phyloP scores from a whole-genome alignment of 345 rosid genomes.

The Camelina sativa region DNA sequence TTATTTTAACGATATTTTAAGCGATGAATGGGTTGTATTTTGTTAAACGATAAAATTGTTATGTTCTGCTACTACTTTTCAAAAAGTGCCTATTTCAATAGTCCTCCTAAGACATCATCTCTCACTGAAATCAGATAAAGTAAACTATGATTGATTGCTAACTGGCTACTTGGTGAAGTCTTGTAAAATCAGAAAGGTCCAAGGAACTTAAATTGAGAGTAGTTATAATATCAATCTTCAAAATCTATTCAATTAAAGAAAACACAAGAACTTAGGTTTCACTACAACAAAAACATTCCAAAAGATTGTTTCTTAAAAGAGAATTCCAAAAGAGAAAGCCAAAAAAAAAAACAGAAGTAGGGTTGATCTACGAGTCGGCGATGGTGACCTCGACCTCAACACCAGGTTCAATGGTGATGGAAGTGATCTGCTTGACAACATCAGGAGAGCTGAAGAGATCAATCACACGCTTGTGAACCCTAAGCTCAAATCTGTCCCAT shows the following conservation, averaged over 20 bases:
- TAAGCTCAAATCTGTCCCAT: constrained; percentile 63
- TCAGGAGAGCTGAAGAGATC: constrained; percentile 72
- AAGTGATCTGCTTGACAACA: constrained; percentile 71
- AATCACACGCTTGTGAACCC: constrained; percentile 67
- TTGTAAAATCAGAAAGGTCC: background rate
- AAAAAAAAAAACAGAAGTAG: background rate
- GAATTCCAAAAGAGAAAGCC: background rate
- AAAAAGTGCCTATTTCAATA: background rate
- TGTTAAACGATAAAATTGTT: background rate
- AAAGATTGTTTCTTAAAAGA: constrained; percentile 9
- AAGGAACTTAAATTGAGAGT: background rate
- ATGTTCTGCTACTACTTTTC: background rate
- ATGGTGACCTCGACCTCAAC: constrained; percentile 70
- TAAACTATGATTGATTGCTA: no score
- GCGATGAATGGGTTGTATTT: background rate
- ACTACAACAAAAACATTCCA: constrained; percentile 37
- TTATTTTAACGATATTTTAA: background rate
- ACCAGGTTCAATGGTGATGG: constrained; percentile 70
- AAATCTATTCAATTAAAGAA: constrained; percentile 13
- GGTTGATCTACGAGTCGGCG: constrained; percentile 47
- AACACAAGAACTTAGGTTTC: constrained; percentile 14
- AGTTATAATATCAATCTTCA: background rate
- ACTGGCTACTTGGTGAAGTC: background rate
- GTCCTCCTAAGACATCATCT: background rate
- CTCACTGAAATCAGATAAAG: background rate